These are phyloP conservation scores for Clarireedia hainanense DNA, from an alignment of 2,329 filamentous ascomycete species.

Conservation along the genomic window DNA sequence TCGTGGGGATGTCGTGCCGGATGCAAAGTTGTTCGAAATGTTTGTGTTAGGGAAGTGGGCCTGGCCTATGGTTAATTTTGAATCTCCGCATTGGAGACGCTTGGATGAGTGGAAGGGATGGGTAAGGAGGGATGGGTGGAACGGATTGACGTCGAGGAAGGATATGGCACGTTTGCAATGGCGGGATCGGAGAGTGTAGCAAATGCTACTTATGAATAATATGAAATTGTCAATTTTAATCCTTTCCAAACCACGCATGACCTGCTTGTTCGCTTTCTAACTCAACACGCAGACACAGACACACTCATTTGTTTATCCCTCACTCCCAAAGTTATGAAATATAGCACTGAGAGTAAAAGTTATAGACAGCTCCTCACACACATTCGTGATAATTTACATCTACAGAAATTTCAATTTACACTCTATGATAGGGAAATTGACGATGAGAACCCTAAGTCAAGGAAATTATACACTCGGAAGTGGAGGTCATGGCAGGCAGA, in stretches of 20 bases:
- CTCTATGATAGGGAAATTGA: too few relatives aligned
- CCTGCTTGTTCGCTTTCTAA: too few relatives aligned
- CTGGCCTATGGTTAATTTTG: conserved; percentile 3
- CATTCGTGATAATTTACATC: too few relatives aligned
- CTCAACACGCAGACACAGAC: too few relatives aligned
- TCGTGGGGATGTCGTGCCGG: neutral
- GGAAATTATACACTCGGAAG: neutral
- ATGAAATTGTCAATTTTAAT: neutral
- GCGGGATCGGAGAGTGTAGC: neutral
- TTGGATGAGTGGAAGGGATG: conserved; percentile 6
- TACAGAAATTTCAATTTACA: too few relatives aligned
- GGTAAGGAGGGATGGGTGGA: neutral
- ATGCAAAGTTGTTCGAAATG: conserved; percentile 8
- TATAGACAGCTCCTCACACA: too few relatives aligned
- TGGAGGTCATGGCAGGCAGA: neutral
- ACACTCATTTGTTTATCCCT: too few relatives aligned
- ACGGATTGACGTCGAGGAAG: neutral
- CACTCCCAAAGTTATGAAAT: too few relatives aligned
- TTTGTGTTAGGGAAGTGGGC: conserved; percentile 1
- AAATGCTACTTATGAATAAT: neutral
- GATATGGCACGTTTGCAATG: neutral
- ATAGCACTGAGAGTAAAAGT: too few relatives aligned
- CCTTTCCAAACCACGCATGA: neutral
- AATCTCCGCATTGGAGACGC: conserved; percentile 4
- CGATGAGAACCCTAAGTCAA: too few relatives aligned